Evolutionary conservation across 23 red algal genomes (phyloP).

Genomic region (Chondrus crispus): DNA sequence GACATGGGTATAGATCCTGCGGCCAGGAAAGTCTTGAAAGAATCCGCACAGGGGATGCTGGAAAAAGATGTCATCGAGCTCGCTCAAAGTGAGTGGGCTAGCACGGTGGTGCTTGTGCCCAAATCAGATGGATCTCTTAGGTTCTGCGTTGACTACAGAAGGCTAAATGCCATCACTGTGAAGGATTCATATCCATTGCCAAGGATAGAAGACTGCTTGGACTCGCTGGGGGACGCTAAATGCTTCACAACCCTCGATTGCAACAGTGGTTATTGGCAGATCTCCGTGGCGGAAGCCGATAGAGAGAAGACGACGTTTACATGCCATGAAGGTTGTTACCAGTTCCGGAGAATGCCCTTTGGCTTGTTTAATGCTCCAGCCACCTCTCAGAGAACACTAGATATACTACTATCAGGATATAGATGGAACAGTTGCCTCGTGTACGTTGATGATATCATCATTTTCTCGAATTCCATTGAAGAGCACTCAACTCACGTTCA

Average conservation of each 20-base stretch:
- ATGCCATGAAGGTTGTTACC: not conserved
- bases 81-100: not conserved
- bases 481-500: not conserved
- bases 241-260: not conserved
- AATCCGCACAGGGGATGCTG: not conserved
- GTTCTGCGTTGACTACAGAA: conserved; percentile 15
- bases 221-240: not conserved
- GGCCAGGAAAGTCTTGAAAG: not conserved
- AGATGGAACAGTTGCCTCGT: not conserved
- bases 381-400: not conserved
- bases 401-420: not conserved
- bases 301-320: conserved; percentile 6
- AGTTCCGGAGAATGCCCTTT: not conserved
- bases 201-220: conserved; percentile 5
- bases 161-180: not conserved
- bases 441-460: conserved; percentile 12
- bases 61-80: conserved; percentile 18
- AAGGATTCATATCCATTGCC: not conserved
- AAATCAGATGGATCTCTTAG: not conserved
- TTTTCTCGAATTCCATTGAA: not conserved
- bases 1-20: too few species aligned
- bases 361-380: not conserved
- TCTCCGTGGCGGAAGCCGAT: not conserved
- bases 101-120: not conserved
- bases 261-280: not conserved